Conservation (phyloP, 768 basidiomycete species). For the Xerocomellus intermedius region DNA sequence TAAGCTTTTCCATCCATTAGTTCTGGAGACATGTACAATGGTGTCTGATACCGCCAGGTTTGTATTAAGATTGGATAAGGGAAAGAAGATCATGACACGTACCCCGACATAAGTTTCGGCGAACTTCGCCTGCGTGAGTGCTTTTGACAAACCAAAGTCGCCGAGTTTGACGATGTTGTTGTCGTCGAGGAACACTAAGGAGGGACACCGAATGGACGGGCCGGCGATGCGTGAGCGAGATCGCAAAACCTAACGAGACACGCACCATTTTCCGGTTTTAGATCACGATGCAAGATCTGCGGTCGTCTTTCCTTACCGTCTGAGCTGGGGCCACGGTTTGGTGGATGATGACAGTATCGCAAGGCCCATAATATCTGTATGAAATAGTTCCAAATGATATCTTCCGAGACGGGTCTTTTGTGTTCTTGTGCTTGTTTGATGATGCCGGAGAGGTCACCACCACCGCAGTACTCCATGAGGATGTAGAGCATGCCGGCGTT, state of each 20-base stretch:
- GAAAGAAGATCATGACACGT: constrained; percentile 29
- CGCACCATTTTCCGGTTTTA: constrained; percentile 97
- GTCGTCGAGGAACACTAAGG: constrained; percentile 84
- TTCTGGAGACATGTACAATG: constrained; percentile 99
- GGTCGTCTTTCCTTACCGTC: constrained; percentile 54
- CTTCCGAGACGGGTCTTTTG: constrained; percentile 79
- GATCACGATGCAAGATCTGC: constrained; percentile 92
- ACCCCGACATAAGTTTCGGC: constrained; percentile 98
- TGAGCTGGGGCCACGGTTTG: constrained; percentile 30
- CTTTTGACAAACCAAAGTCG: constrained; percentile 93
- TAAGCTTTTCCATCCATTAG: constrained; percentile 96
- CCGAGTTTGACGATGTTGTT: constrained; percentile 89
- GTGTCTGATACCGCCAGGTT: constrained; percentile 73
- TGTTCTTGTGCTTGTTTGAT: constrained; percentile 77
- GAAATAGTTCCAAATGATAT: constrained; percentile 94
- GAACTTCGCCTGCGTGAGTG: constrained; percentile 82
- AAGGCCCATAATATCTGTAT: constrained; percentile 89
- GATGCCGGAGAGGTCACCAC: constrained; percentile 86
- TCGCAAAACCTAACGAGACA: not conserved
- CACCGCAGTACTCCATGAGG: constrained; percentile 98
- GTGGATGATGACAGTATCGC: constrained; percentile 89
- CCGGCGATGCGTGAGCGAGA: not conserved
- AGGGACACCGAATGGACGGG: not conserved
- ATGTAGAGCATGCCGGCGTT: constrained; percentile 92
- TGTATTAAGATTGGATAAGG: not conserved